Evolutionary conservation across 2,329 filamentous ascomycete genomes (phyloP), one percentile per base, ranked within the genome.

Genomic region (Penicillium sp.): DNA sequence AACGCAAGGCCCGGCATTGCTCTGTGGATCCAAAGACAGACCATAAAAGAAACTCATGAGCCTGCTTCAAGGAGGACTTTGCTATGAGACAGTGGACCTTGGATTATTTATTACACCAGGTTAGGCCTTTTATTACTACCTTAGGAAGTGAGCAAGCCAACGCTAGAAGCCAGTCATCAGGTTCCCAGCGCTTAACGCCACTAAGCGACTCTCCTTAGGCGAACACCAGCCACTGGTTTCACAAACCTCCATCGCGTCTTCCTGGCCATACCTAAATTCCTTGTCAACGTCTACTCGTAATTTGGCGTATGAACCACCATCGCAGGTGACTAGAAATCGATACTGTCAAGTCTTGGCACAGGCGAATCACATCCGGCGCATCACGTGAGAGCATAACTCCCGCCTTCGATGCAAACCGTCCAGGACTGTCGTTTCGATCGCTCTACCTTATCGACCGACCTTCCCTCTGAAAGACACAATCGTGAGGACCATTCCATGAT

Each of bases 401-500:
- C 67, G 70, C 69, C 68, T 68, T 72, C 62, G 67, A 70, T 68
- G 69, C 70, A 72, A 73, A 71, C 68, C 68, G 65, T 54, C 65
- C 65, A 59, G 55, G 53, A 61, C 52, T 61, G 56, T 62, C 67
- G 63, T 66, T 65, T 66, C 57, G 59, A 60, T 58, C 48, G 53
- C 52, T 48, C 47, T 41, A 53, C 47, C 49, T 42, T 54, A 56
- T 61, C 57, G 42, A 51, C 36, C 9, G 16, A 39, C 36, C 36
- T 42, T 23, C 15, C 49, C 45, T 50, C 38, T 13, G 18, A 41
- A 49, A 43, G 48, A 54, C 48, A 55, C 49, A 59, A 59, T 52
- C 46, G 60, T 63, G 41, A 42, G 59, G 49, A 49, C 47, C 26
- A 38, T 42, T 51, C 48, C 53, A 18, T 16, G 18, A 21, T 9